These are phyloP conservation scores for Plicaturopsis crispa DNA, from an alignment of 768 basidiomycete species.

Conservation along the genomic window DNA sequence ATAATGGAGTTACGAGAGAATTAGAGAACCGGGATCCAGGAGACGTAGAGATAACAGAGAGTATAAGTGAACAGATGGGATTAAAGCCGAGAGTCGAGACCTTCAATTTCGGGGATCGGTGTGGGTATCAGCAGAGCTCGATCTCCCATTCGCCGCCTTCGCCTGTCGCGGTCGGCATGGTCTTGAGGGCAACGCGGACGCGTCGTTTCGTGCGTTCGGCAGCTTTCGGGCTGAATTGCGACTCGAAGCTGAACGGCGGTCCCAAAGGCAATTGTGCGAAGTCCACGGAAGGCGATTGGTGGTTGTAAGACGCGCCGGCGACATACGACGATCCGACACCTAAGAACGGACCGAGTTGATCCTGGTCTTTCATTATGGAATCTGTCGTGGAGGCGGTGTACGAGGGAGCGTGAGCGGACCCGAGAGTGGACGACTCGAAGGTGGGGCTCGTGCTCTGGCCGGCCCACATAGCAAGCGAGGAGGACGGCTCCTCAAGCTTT, in stretches of 20 bases:
- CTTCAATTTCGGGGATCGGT: too few relatives aligned
- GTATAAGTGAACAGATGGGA: too few relatives aligned
- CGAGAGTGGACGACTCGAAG: conserved; percentile 13
- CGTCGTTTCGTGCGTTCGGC: conserved; percentile 37
- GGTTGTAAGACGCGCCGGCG: conserved; percentile 3
- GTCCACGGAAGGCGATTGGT: conserved; percentile 2
- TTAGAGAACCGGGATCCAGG: too few relatives aligned
- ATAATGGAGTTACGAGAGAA: too few relatives aligned
- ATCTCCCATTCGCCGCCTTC: conserved; percentile 80
- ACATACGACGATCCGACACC: conserved; percentile 34
- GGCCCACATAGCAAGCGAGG: conserved; percentile 19
- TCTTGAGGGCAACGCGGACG: conserved; percentile 62
- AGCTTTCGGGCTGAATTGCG: conserved; percentile 24
- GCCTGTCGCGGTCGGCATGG: conserved; percentile 49
- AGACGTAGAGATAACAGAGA: too few relatives aligned
- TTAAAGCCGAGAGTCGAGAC: too few relatives aligned
- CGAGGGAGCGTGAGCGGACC: conserved; percentile 31
- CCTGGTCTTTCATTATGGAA: too few relatives aligned
- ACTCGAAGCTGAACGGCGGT: conserved; percentile 1
- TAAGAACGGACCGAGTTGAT: too few relatives aligned
- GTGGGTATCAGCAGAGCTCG: conserved; percentile 58
- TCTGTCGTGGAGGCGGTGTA: conserved; percentile 30
- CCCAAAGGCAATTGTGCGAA: neutral
- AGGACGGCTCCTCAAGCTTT: conserved; percentile 14
- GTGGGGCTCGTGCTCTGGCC: conserved; percentile 9